These are phyloP conservation scores for Trypanosoma cruzi DNA, from an alignment of 208 protist species.

Conservation along the genomic window DNA sequence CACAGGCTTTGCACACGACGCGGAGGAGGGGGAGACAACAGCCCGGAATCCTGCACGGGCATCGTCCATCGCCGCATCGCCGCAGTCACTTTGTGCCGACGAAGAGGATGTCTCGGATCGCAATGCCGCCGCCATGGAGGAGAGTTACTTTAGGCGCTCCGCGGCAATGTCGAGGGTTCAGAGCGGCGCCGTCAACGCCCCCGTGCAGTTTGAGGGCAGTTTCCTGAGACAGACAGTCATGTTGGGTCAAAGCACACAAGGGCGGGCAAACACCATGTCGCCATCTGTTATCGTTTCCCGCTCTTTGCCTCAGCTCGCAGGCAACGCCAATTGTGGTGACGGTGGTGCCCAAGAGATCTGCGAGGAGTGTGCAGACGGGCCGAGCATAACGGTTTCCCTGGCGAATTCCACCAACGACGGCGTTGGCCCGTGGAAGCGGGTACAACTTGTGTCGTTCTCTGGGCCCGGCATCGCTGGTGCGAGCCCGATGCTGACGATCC, in stretches of 20 bases:
- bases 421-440: background rate
- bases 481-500: slow-evolving; percentile 14
- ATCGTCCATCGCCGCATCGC: background rate
- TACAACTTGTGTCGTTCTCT: background rate
- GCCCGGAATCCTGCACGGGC: background rate
- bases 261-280: background rate
- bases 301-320: background rate
- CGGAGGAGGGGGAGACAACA: background rate
- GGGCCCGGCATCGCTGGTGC: background rate
- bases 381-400: background rate
- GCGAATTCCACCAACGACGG: background rate
- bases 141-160: background rate
- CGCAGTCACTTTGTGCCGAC: background rate
- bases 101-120: background rate
- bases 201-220: background rate
- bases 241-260: background rate
- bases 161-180: background rate
- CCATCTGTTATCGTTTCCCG: background rate
- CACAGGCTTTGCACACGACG: background rate
- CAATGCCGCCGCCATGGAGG: background rate
- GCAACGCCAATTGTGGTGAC: background rate
- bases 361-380: background rate
- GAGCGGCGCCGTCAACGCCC: background rate
- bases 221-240: slow-evolving; percentile 9
- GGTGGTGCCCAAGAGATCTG: background rate